phyloP scores from a whole-genome alignment of 345 rosid genomes.

The Eucalyptus sideroxylon region DNA sequence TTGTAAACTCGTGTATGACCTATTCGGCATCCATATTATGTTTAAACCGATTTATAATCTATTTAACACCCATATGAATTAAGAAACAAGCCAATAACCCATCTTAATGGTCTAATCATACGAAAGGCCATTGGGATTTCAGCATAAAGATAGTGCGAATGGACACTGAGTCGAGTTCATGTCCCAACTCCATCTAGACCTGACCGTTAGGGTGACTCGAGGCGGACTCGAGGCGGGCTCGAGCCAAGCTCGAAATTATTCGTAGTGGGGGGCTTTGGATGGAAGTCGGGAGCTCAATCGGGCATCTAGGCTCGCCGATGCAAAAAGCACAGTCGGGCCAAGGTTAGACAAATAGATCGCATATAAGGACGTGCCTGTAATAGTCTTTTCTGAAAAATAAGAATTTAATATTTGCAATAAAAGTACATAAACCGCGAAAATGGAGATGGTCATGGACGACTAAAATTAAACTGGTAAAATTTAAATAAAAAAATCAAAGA shows the following conservation, averaged over 20 bases:
- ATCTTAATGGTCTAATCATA: not conserved
- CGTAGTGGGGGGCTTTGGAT: not conserved
- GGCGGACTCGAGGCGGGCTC: not conserved
- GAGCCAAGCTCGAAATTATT: not conserved
- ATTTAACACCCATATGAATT: not conserved
- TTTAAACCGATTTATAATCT: no score
- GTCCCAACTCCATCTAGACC: not conserved
- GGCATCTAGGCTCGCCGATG: not conserved
- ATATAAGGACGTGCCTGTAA: no score
- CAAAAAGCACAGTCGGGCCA: not conserved
- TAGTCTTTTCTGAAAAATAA: not conserved
- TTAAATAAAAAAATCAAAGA: not conserved
- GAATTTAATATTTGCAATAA: not conserved
- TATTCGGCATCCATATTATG: no score
- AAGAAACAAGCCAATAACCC: not conserved
- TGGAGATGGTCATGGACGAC: not conserved
- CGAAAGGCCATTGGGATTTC: not conserved
- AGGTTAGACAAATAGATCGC: not conserved
- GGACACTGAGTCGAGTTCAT: not conserved
- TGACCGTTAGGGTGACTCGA: not conserved
- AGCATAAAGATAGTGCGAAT: not conserved
- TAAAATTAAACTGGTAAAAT: not conserved
- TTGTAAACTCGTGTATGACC: not conserved
- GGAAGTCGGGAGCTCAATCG: fast-evolving
- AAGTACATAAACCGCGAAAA: not conserved